Evolutionary conservation across 305 asterid species (phyloP).

Genomic region (Fraxinus paxiana): DNA sequence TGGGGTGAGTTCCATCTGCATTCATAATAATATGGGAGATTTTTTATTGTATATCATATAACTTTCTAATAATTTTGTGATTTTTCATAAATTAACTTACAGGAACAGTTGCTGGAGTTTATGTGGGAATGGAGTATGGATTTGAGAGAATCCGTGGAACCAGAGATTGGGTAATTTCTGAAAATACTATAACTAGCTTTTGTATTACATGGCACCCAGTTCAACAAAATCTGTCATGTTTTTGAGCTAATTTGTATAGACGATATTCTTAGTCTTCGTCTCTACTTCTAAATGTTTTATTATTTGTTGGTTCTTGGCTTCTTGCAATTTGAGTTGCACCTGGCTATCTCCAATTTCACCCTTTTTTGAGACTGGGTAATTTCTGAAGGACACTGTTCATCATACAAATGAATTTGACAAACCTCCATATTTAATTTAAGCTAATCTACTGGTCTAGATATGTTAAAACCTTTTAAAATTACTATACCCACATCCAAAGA

Average conservation of each 20-base stretch:
- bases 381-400: background rate
- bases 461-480: background rate
- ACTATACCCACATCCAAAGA: background rate
- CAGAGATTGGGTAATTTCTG: slow-evolving; percentile 64
- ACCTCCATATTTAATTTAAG: background rate
- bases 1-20: slow-evolving; percentile 57
- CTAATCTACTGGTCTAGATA: background rate
- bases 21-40: background rate
- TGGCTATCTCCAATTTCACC: background rate
- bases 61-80: background rate
- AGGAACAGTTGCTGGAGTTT: slow-evolving; percentile 78
- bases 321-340: background rate
- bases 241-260: background rate
- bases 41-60: background rate
- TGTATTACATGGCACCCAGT: background rate
- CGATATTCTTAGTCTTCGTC: background rate
- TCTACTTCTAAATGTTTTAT: background rate
- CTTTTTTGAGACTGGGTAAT: background rate
- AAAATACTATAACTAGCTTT: background rate
- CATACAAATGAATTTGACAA: background rate
- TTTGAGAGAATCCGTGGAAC: slow-evolving; percentile 61
- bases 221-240: background rate
- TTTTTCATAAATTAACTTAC: slow-evolving; percentile 14
- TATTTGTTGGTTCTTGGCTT: background rate
- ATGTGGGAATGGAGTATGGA: slow-evolving; percentile 65